phyloP scores from a whole-genome alignment of 331 rosid genomes.

The Malus hybrid region DNA sequence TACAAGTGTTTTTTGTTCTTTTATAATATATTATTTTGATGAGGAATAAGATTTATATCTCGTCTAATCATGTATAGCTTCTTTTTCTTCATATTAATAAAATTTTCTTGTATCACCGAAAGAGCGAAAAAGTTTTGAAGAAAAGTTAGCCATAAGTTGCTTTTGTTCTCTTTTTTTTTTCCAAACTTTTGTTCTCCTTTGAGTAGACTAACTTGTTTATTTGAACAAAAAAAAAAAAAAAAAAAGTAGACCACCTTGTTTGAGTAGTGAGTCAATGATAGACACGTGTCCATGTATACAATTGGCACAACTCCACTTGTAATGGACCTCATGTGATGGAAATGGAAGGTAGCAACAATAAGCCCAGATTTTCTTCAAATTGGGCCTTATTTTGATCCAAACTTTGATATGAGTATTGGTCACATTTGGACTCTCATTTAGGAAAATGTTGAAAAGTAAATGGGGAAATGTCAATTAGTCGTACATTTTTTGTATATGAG shows the following conservation, averaged over 20 bases:
- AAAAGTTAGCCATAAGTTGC: too few species aligned
- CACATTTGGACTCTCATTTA: background rate
- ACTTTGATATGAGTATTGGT: background rate
- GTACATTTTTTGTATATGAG: background rate
- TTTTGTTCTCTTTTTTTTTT: background rate
- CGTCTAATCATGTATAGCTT: fast-evolving
- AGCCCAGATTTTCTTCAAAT: background rate
- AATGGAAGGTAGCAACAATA: background rate
- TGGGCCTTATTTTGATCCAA: background rate
- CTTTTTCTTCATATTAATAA: too few species aligned
- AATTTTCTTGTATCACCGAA: too few species aligned
- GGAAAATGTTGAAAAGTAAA: background rate
- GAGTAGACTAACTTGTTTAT: background rate
- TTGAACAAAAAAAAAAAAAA: too few species aligned
- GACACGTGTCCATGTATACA: background rate
- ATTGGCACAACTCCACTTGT: background rate
- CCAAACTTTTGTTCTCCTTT: background rate
- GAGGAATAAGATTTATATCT: too few species aligned
- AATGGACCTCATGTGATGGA: background rate
- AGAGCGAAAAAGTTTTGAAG: too few species aligned
- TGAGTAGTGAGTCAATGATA: background rate
- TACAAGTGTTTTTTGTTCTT: too few species aligned
- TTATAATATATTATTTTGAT: too few species aligned
- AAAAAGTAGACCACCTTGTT: background rate
- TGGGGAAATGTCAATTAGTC: background rate